A percentile compares a stretch with the other conserved stretches of the same genome.
phyloP scores from a whole-genome alignment of 1,139 yeast genomes.

The Scheffersomyces lignicola region DNA sequence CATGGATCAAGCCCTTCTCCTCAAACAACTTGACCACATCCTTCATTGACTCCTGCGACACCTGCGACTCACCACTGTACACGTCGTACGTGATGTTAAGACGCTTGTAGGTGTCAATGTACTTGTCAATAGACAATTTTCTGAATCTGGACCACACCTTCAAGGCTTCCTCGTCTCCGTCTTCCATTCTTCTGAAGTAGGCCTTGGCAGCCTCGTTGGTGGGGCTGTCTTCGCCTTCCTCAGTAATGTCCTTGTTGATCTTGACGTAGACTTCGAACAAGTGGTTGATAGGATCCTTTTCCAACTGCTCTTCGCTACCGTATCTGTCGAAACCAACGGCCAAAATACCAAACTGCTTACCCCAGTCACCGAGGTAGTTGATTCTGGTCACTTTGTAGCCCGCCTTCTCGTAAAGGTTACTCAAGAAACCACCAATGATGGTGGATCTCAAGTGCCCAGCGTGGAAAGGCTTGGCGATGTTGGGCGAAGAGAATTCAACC shows the following conservation, averaged over 20 bases:
- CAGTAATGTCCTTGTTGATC: conserved; percentile 75
- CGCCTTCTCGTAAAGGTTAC: conserved; percentile 83
- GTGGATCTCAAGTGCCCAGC: conserved; percentile 99
- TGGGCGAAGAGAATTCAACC: conserved; percentile 95
- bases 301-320: conserved; percentile 75
- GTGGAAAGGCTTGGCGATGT: conserved; percentile 98
- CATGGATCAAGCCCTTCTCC: conserved; percentile 72
- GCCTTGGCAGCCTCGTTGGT: conserved; percentile 86
- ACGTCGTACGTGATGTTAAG: conserved; percentile 83
- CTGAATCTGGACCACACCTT: conserved; percentile 87
- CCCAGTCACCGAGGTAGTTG: conserved; percentile 99
- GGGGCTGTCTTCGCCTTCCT: conserved; percentile 57
- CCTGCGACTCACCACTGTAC: conserved; percentile 97
- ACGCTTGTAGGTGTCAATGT: conserved; percentile 86
- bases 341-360: conserved; percentile 94
- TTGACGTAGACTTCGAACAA: conserved; percentile 91
- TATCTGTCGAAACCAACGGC: conserved; percentile 90
- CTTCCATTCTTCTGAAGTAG: conserved; percentile 90
- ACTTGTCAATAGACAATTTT: conserved; percentile 81
- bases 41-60: conserved; percentile 70
- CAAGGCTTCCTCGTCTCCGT: conserved; percentile 82
- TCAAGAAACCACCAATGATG: conserved; percentile 94
- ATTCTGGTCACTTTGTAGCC: conserved; percentile 91
- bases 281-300: conserved; percentile 86
- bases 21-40: conserved; percentile 62